phyloP scores from a whole-genome alignment of 371 early-diverging fungal genomes.

The Smittium mucronatum region DNA sequence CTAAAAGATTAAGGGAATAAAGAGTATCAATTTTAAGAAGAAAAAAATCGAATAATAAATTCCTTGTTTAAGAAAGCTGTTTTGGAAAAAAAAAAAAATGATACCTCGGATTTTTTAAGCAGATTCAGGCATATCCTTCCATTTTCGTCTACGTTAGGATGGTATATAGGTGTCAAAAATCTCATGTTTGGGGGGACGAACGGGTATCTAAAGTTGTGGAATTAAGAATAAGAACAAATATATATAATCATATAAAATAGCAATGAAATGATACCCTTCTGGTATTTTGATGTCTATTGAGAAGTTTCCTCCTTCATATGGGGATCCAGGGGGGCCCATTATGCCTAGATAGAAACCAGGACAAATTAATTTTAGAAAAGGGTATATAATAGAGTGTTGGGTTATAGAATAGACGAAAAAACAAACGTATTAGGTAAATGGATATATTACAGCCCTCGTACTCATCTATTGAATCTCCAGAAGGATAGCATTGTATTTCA shows the following conservation, averaged over 20 bases:
- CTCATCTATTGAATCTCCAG: not conserved
- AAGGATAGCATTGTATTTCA: slow-evolving; percentile 11
- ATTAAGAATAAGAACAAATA: no score
- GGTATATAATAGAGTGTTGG: no score
- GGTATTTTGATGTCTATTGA: slow-evolving; percentile 19
- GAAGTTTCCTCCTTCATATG: slow-evolving; percentile 29
- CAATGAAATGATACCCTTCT: slow-evolving; percentile 1
- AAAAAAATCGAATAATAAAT: slow-evolving; percentile 15
- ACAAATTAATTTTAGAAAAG: no score
- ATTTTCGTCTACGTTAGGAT: slow-evolving; percentile 98
- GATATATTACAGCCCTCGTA: slow-evolving; percentile 5
- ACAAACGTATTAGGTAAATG: no score
- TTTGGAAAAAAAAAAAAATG: not conserved
- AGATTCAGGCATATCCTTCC: slow-evolving; percentile 99
- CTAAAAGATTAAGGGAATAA: not conserved
- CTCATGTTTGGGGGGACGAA: slow-evolving; percentile 97
- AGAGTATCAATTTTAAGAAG: not conserved
- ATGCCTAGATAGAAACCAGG: not conserved
- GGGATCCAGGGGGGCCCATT: slow-evolving; percentile 30
- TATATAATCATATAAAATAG: no score
- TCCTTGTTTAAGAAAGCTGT: slow-evolving; percentile 10
- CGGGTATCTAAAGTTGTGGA: no score
- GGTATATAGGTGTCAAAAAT: slow-evolving; percentile 97
- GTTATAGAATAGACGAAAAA: no score
- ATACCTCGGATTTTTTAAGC: slow-evolving; percentile 63